phyloP scores from a whole-genome alignment of 148 eudicot species.

The Bassia scoparia region DNA sequence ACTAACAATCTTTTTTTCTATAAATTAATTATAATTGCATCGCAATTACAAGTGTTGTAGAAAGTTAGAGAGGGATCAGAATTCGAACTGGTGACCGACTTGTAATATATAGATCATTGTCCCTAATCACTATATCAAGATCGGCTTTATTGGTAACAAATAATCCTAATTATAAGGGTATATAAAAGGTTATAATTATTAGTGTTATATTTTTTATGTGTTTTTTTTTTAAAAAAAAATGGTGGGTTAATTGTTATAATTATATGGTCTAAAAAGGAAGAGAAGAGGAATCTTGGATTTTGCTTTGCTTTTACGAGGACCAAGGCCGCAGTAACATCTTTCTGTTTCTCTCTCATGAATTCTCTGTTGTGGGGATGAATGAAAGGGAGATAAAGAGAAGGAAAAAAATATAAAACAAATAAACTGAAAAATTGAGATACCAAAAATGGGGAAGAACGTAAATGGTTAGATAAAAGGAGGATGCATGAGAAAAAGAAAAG shows the following conservation, averaged over 20 bases:
- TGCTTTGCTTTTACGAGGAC: constrained; percentile 41
- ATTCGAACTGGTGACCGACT: no score
- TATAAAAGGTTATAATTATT: background rate
- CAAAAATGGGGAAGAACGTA: constrained; percentile 7
- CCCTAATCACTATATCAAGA: no score
- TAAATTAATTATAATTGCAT: no score
- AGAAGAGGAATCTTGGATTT: constrained; percentile 37
- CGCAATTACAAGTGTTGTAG: no score
- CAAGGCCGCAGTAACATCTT: constrained; percentile 27
- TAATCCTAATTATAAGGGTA: no score
- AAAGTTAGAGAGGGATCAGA: no score
- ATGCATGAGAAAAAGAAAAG: no score
- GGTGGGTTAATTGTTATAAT: background rate
- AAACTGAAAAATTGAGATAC: background rate
- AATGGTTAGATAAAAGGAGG: constrained; percentile 11
- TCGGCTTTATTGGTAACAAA: no score
- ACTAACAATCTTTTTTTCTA: background rate
- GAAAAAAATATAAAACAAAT: constrained; percentile 1
- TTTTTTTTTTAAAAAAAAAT: no score
- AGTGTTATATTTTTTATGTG: background rate
- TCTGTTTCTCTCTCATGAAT: constrained; percentile 14
- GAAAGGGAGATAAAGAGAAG: background rate
- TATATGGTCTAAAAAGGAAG: constrained; percentile 33
- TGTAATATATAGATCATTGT: no score
- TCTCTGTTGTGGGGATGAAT: background rate